These are phyloP conservation scores for Lachancea sp. DNA, from an alignment of 805 yeast species.

Conservation along the genomic window DNA sequence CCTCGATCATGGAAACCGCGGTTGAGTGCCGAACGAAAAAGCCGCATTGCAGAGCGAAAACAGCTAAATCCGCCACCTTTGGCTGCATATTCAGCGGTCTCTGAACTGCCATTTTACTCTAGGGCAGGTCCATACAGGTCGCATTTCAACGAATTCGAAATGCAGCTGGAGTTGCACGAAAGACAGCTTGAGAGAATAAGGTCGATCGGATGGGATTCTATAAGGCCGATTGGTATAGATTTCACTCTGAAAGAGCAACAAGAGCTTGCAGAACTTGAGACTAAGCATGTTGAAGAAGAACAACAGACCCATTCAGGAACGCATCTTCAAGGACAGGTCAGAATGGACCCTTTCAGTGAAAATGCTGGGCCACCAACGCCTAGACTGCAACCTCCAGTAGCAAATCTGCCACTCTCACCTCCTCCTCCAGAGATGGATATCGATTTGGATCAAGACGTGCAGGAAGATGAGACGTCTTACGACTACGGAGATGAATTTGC, in stretches of 20 bases:
- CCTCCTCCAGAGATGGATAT: slow-evolving; percentile 8
- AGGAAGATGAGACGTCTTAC: slow-evolving; percentile 34
- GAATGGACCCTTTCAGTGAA: neutral
- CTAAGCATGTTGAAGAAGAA: slow-evolving; percentile 5
- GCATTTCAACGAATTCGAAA: slow-evolving; percentile 16
- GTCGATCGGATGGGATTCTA: slow-evolving; percentile 41
- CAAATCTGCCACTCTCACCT: neutral
- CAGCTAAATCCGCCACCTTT: slow-evolving; percentile 15
- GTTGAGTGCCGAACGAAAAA: neutral
- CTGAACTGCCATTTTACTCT: slow-evolving; percentile 18
- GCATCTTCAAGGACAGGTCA: neutral
- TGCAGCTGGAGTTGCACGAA: slow-evolving; percentile 16
- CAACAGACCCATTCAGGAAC: neutral
- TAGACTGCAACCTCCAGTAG: neutral
- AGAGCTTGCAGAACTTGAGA: slow-evolving; percentile 22
- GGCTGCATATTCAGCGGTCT: slow-evolving; percentile 22
- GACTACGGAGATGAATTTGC: slow-evolving; percentile 35
- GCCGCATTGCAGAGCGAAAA: neutral
- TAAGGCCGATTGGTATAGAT: slow-evolving; percentile 55
- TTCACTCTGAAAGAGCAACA: slow-evolving; percentile 42
- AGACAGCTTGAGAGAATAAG: slow-evolving; percentile 27
- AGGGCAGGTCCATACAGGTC: slow-evolving; percentile 4
- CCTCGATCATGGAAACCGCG: slow-evolving; percentile 2
- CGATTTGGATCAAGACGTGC: slow-evolving; percentile 44
- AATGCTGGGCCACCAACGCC: neutral